phyloP scores from a whole-genome alignment of 2,329 filamentous ascomycete genomes.

The Coniella vitis region DNA sequence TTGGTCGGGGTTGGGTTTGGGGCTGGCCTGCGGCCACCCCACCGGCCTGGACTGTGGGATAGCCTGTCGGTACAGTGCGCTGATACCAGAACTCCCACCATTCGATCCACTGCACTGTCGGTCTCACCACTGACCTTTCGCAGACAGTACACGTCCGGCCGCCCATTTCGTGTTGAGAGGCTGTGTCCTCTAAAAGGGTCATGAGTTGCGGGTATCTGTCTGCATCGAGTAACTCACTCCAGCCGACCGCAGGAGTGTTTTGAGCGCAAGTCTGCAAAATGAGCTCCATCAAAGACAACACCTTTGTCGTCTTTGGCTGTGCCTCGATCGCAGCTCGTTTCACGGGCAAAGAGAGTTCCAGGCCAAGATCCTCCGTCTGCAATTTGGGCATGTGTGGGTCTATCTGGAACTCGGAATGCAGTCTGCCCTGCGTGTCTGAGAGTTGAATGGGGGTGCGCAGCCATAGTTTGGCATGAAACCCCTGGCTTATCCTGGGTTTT shows the following conservation, averaged over 20 bases:
- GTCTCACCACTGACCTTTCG: slow-evolving; percentile 38
- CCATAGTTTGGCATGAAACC: slow-evolving; percentile 6
- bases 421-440: slow-evolving; percentile 17
- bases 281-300: slow-evolving; percentile 45
- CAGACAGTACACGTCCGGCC: slow-evolving; percentile 48
- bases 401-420: slow-evolving; percentile 21
- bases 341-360: background rate
- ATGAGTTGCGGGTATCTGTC: slow-evolving; percentile 33
- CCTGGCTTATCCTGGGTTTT: background rate
- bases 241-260: slow-evolving; percentile 34
- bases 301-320: slow-evolving; percentile 18
- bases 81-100: slow-evolving; percentile 42
- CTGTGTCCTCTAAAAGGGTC: slow-evolving; percentile 33
- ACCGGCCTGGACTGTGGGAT: background rate
- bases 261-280: slow-evolving; percentile 40
- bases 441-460: slow-evolving; percentile 20
- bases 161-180: slow-evolving; percentile 38
- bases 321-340: background rate
- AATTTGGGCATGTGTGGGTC: slow-evolving; percentile 7
- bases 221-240: slow-evolving; percentile 36
- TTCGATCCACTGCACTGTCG: slow-evolving; percentile 54
- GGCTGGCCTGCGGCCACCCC: background rate
- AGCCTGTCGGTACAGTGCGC: background rate
- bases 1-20: slow-evolving; percentile 9
- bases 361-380: slow-evolving; percentile 13